Evolutionary conservation across 129 eudicot genomes (phyloP), one percentile per base, ranked within the genome.

Genomic region (Escallonia herrerae): DNA sequence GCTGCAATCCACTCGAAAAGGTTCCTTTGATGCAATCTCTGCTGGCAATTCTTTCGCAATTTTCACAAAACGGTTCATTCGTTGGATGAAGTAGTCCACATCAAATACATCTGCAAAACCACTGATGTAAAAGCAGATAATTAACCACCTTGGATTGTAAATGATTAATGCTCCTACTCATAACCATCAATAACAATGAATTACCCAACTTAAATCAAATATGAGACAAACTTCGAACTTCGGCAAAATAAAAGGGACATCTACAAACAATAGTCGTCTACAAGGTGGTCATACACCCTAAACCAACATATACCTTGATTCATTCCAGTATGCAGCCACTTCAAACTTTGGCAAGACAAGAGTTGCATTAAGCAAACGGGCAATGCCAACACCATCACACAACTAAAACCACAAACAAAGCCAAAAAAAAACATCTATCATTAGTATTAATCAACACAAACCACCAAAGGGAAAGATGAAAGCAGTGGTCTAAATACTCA

Each of bases 271-370:
- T 22, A 22, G 1, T 22, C 33, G 33, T 22, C 0, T 22, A 22
- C 33, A 22, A 22, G 33, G 33, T 22, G 33, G 33, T 22, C 33
- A 22, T 22, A 22, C 33, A 1, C 33, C 33, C 33, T 22, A 22
- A 22, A 22, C 33, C 33, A 22, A 22, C 33, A 48, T 47, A 57
- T 79, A 89, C 99, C 99, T 93, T 10, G 99, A 85, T 67, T 93
- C 99, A 5, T 88, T 93, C 98, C 99, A 93, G 65, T 93, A 93
- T 49, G 99, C 95, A 79, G 96, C 96, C 66, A 81, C 99, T 75
- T 93, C 99, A 77, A 93, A 93, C 71, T 93, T 93, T 62, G 99
- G 99, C 72, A 93, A 64, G 68, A 88, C 93, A 72, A 93, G 95
- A 70, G 99, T 93, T 33, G 96, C 99, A 66, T 93, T 93, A 42